Conservation (phyloP, 192 early-diverging fungal genomes). For the Chytriomyces sp. region DNA sequence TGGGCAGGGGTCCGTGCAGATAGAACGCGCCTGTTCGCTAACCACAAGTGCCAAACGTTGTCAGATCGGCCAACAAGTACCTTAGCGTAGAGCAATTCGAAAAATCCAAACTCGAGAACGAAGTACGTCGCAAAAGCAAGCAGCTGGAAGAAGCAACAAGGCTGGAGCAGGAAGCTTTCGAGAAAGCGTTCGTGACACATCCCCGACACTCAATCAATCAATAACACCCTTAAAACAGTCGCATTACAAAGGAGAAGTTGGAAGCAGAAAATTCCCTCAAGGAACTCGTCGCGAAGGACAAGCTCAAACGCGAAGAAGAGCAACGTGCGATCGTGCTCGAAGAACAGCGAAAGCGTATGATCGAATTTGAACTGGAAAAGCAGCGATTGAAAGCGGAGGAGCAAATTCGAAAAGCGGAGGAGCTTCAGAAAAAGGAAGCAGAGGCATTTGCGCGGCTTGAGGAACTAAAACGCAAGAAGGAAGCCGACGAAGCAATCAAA, state of each 20-base stretch:
- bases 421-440: constrained; percentile 11
- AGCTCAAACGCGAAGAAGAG: constrained; percentile 4
- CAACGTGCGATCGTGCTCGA: background rate
- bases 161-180: constrained; percentile 21
- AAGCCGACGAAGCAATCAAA: constrained; percentile 5
- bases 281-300: background rate
- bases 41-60: background rate
- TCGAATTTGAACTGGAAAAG: constrained; percentile 9
- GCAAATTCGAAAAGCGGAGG: background rate
- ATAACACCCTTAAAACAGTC: background rate
- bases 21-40: background rate
- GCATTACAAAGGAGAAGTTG: constrained; percentile 15
- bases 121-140: background rate
- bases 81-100: constrained; percentile 15
- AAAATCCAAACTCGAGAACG: constrained; percentile 1
- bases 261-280: constrained; percentile 6
- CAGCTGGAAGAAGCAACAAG: background rate
- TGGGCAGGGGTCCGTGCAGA: too few species aligned
- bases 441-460: constrained; percentile 23
- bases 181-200: constrained; percentile 4
- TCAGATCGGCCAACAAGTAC: constrained; percentile 6
- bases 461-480: constrained; percentile 16
- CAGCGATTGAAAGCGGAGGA: background rate
- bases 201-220: background rate
- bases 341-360: constrained; percentile 23